These are phyloP conservation scores for Trichoderma sp. DNA, from an alignment of 2,329 filamentous ascomycete genomes.

Conservation along the genomic window DNA sequence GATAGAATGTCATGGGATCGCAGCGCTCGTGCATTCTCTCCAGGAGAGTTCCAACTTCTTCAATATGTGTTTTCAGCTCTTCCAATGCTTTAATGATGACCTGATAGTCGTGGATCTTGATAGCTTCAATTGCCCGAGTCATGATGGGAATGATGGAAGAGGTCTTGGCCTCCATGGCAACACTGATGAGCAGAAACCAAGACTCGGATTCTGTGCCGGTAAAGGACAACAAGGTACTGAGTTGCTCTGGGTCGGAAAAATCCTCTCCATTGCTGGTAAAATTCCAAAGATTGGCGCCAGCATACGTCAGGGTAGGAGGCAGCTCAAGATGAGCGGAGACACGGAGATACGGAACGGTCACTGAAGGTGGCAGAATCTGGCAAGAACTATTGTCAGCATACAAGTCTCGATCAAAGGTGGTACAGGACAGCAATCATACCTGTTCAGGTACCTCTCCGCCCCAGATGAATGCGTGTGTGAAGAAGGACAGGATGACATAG, in stretches of 20 bases:
- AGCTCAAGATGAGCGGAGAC: slow-evolving; percentile 75
- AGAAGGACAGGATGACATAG: slow-evolving; percentile 75
- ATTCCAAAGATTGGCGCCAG: slow-evolving; percentile 87
- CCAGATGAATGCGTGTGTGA: slow-evolving; percentile 89
- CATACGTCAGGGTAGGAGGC: slow-evolving; percentile 88
- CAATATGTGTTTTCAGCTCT: slow-evolving; percentile 65
- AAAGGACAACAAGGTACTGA: slow-evolving; percentile 76
- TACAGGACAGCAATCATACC: slow-evolving; percentile 44
- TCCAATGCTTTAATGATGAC: slow-evolving; percentile 65
- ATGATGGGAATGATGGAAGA: slow-evolving; percentile 75
- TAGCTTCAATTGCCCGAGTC: slow-evolving; percentile 72
- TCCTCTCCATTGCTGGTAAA: slow-evolving; percentile 60
- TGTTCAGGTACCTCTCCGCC: slow-evolving; percentile 74
- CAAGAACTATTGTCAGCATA: not conserved
- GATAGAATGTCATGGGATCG: slow-evolving; percentile 84
- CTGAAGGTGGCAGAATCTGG: slow-evolving; percentile 68
- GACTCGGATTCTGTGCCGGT: slow-evolving; percentile 88
- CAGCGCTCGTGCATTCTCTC: slow-evolving; percentile 88
- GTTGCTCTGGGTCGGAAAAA: slow-evolving; percentile 66
- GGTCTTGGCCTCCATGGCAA: slow-evolving; percentile 84
- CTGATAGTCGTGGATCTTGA: slow-evolving; percentile 59
- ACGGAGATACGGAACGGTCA: slow-evolving; percentile 74
- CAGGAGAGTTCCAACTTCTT: slow-evolving; percentile 67
- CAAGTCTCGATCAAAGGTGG: not conserved
- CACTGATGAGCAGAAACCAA: slow-evolving; percentile 91